Percentiles rank a stretch among this genome's conserved stretches.
These are phyloP conservation scores for Arthroderma uncinatum DNA, from an alignment of 2,329 filamentous ascomycete genomes.

Conservation along the genomic window DNA sequence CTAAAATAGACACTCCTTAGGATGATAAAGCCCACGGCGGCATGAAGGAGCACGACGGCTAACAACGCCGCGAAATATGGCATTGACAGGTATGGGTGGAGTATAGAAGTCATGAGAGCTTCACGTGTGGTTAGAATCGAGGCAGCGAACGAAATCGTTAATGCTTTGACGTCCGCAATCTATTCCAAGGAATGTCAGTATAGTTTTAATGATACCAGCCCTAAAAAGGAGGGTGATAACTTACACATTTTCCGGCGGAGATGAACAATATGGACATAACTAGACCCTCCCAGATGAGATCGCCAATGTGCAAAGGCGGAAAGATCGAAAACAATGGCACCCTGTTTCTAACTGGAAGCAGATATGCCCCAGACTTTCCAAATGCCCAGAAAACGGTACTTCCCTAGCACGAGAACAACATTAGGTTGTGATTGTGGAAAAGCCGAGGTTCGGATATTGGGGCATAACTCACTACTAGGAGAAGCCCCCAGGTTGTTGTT, in stretches of 20 bases:
- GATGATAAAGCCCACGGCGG: conserved; percentile 23
- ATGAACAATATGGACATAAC: conserved; percentile 26
- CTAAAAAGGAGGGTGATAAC: conserved; percentile 14
- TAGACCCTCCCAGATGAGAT: conserved; percentile 28
- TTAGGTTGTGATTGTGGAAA: neutral
- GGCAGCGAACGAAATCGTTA: conserved; percentile 30
- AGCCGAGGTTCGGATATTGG: neutral
- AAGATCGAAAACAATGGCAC: conserved; percentile 1
- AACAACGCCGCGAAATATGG: conserved; percentile 25
- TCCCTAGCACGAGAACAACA: conserved; percentile 5
- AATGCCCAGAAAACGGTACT: conserved; percentile 7
- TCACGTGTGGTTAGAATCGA: conserved; percentile 22
- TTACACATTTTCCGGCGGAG: conserved; percentile 32
- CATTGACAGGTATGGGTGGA: conserved; percentile 15
- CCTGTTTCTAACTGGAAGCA: conserved; percentile 4
- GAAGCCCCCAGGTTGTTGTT: conserved; percentile 11
- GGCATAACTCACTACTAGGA: conserved; percentile 12
- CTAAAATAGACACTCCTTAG: conserved; percentile 20
- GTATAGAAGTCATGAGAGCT: neutral
- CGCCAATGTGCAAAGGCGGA: conserved; percentile 13
- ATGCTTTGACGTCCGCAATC: conserved; percentile 31
- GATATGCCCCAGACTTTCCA: conserved; percentile 6
- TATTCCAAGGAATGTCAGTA: conserved; percentile 18
- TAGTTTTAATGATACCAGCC: neutral
- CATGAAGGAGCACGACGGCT: conserved; percentile 24